Evolutionary conservation across 805 yeast species (phyloP), one percentile per base, ranked within the genome.

Genomic region (Wickerhamomyces bovis): DNA sequence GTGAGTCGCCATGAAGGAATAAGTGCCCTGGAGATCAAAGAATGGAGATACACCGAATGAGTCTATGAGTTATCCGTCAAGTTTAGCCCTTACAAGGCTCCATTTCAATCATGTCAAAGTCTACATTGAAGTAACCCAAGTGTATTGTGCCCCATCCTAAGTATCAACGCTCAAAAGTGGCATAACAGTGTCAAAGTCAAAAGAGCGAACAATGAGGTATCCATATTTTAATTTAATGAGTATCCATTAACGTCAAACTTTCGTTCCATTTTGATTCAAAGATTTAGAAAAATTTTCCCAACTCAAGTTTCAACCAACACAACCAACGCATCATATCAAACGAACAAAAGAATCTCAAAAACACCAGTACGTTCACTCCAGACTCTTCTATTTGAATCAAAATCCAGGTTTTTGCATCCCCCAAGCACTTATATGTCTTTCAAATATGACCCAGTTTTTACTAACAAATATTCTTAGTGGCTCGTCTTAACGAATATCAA

Each of bases 401-500:
- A 13, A 15, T 28, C n/a, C n/a, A 8, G 12, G 2, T 28, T 19
- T 19, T 16, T n/a, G 6, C 28, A 23, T 8, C 4, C 8, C 6
- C 5, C 30, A 39, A 9, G 21, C 6, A 7, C 12, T 19, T 4
- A 3, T 20, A 9, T 13, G 13, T 13, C n/a, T 13, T 7, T n/a
- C n/a, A n/a, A 3, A 28, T 28, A 13, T 10, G 21, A 19, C 16
- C 16, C 12, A 22, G 20, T 3, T 36, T 38, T 30, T 40, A 50
- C 51, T 49, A 47, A 48, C 53, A 36, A 28, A 4, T 50, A 41
- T 15, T 35, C 16, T 49, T 53, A 79, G 84, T 89, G 97, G 86
- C 96, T 79, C 89, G 94, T 83, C 85, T 90, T 76, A 86, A 84
- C 83, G 98, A 92, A 85, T 92, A 90, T 82, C 97, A 94, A 84